Conservation (phyloP, 1,139 yeast genomes). For the Geotrichum klebahnii region DNA sequence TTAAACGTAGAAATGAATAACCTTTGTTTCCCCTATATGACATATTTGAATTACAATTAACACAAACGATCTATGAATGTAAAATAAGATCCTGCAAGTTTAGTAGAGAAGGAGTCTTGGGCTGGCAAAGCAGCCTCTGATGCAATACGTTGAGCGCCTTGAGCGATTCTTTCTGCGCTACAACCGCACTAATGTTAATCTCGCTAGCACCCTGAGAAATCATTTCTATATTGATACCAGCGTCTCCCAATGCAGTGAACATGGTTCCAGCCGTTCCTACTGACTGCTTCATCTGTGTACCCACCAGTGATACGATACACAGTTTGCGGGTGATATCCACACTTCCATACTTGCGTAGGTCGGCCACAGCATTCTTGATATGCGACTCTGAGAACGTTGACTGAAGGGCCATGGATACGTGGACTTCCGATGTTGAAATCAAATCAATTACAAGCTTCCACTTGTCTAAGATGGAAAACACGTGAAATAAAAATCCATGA, state of each 20-base stretch:
- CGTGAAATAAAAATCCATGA: conserved; percentile 90
- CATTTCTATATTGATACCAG: conserved; percentile 92
- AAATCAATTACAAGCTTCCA: conserved; percentile 87
- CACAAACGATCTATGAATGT: background rate
- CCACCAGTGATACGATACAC: conserved; percentile 90
- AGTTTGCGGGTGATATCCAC: conserved; percentile 84
- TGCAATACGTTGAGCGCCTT: conserved; percentile 86
- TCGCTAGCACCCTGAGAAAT: conserved; percentile 97
- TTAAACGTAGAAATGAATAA: conserved; percentile 35
- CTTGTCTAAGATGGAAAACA: conserved; percentile 80
- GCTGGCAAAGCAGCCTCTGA: conserved; percentile 52
- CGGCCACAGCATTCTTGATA: conserved; percentile 61
- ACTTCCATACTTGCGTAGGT: conserved; percentile 73
- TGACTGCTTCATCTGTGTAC: conserved; percentile 93
- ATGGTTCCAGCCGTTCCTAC: conserved; percentile 96
- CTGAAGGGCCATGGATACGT: conserved; percentile 88
- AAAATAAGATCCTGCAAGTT: conserved; percentile 12
- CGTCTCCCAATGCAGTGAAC: conserved; percentile 92
- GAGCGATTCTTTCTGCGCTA: conserved; percentile 73
- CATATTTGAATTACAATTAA: background rate
- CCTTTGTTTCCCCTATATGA: background rate
- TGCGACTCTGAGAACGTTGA: conserved; percentile 62
- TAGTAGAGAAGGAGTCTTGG: conserved; percentile 15
- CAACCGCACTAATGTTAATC: conserved; percentile 92
- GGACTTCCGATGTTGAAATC: conserved; percentile 95